Base-by-base conservation (phyloP, 352 stramenopile genomes). In the Phytophthora palmivora region DNA sequence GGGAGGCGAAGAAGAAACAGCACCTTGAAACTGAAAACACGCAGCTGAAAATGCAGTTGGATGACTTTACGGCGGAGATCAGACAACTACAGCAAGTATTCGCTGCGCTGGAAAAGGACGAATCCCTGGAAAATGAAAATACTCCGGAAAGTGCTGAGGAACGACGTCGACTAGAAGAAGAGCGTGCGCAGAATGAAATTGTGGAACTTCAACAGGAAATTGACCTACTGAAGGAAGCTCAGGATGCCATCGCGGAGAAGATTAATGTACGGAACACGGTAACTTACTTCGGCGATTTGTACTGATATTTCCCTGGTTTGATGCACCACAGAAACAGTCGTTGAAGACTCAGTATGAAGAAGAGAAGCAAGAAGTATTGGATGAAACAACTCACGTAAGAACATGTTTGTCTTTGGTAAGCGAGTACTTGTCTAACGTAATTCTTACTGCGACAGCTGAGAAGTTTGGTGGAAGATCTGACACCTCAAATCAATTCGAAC, bases 291-390 rank as follows among this genome's bases (percentile, higher is more conserved):
- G 30, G 22, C n/a, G 6, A 18, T 30, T 16, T 1, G 15, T 45
- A 42, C 10, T 19, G 46, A 14, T 4, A 15, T 37, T 16, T 45
- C 33, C 37, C 30, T 42, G 16, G 7, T 43, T 50, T 58, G 15
- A n/a, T n/a, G n/a, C n/a, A n/a, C n/a, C n/a, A n/a, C 47, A 88
- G 70, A 73, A 63, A 57, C 76, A 72, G 57, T 90, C 83, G 12
- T 55, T 88, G 37, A 92, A 88, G 59, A 49, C 56, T 32, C 83
- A 92, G 47, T 92, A 90, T 42, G 77, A 87, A 26, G 71, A 86
- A 36, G 83, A 92, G 32, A 74, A 76, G 18, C 50, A 76, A 14
- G 79, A 84, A 54, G 33, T 88, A n/a, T 58, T 86, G 26, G 81
- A 89, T 26, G 81, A 92, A 63, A 80, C 70, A 33, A 38, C 56